Percentiles rank a stretch among this genome's conserved stretches.
These are phyloP conservation scores for Pyrenophora tritici-repentis DNA, from an alignment of 2,329 filamentous ascomycete genomes.

Conservation along the genomic window DNA sequence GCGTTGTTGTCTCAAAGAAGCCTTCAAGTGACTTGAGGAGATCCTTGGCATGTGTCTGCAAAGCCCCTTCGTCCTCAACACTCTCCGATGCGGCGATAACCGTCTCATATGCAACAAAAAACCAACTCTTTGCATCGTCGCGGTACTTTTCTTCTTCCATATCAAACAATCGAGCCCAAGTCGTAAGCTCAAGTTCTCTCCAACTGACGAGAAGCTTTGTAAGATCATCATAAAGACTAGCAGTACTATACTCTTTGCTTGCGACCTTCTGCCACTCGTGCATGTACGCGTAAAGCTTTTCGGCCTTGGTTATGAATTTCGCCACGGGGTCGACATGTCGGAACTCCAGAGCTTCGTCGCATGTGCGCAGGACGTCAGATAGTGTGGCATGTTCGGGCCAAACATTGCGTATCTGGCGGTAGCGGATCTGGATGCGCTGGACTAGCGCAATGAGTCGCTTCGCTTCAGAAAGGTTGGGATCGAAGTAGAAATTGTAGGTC, in stretches of 20 bases:
- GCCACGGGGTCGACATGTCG: constrained; percentile 82
- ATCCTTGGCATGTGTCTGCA: constrained; percentile 67
- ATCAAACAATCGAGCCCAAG: constrained; percentile 88
- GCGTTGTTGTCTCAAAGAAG: constrained; percentile 78
- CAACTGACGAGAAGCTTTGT: constrained; percentile 84
- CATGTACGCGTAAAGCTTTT: constrained; percentile 82
- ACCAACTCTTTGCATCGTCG: constrained; percentile 85
- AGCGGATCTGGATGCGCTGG: constrained; percentile 70
- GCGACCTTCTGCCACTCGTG: constrained; percentile 97
- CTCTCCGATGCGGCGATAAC: constrained; percentile 76
- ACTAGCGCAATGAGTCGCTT: constrained; percentile 73
- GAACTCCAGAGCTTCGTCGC: constrained; percentile 75
- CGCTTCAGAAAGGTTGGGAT: constrained; percentile 76
- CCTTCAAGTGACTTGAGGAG: constrained; percentile 76
- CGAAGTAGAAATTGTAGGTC: constrained; percentile 85
- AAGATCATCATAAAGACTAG: constrained; percentile 72
- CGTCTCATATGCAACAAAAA: constrained; percentile 93
- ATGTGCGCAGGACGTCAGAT: constrained; percentile 75
- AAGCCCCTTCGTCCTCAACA: constrained; percentile 61
- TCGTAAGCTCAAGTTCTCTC: constrained; percentile 88
- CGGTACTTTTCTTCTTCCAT: constrained; percentile 77
- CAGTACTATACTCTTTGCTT: constrained; percentile 75
- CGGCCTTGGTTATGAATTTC: constrained; percentile 81
- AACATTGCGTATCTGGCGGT: constrained; percentile 67
- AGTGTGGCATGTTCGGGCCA: constrained; percentile 80